Evolutionary conservation across 2,329 filamentous ascomycete species (phyloP), one percentile per base, ranked within the genome.

Genomic region (Salinomyces thailandicus): DNA sequence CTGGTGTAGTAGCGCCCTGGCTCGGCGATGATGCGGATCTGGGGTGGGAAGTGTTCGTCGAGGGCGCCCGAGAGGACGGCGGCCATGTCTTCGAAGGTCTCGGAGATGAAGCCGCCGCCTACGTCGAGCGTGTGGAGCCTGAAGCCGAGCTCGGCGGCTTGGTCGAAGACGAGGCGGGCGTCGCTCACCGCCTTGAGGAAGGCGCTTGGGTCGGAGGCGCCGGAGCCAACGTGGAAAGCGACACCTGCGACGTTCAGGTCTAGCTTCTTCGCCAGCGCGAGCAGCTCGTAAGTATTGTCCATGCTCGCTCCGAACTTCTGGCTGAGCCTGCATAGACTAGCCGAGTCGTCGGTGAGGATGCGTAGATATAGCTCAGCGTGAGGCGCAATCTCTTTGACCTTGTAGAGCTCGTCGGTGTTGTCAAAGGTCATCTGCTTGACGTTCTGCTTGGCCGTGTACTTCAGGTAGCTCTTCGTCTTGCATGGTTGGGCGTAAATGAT

Each of bases 371-470:
- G 77, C 67, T 95, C 85, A 18, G 91, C 91, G 32, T 77, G 77
- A 2, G 91, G 89, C 57, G 75, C 95, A 52, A 91, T 75, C 62
- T 85, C 82, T 63, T 93, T 91, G 62, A 93, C 89, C 74, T 98
- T 98, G 75, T 89, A 85, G 35, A 98, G 75, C 72, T 98, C 91
- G 61, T 98, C 91, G 59, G 82, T 77, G 54, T 98, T 98, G 73
- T 98, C 91, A 59, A 98, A 96, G 2, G 91, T 98, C 89, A 98
- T 96, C 71, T 94, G 85, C 68, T 83, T 89, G 59, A 98, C 91
- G 50, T 81, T 82, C 49, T 79, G 71, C 58, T 77, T 74, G 55
- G 82, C 78, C 47, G 93, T 91, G 57, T 87, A 93, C 57, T 87
- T 85, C 45, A 98, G 73, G 62, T 95, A 96, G 32, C 89, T 95